phyloP scores from a whole-genome alignment of 2,329 filamentous ascomycete genomes.

The Aspergillus pseudotamarii region DNA sequence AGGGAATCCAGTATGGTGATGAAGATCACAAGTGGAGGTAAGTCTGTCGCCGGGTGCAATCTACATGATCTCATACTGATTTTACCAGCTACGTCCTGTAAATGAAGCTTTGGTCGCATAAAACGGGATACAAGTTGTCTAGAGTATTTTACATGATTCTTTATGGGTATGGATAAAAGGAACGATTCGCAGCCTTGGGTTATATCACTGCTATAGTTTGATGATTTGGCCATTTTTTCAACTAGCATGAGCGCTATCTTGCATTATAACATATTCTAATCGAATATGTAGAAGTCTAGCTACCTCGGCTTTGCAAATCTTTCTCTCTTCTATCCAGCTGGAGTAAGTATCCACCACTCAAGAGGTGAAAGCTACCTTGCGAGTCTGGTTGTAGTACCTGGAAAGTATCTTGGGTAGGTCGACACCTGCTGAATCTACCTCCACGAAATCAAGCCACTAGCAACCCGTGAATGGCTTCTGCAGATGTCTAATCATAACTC shows the following conservation, averaged over 20 bases:
- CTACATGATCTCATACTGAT: constrained; percentile 13
- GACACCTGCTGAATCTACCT: not conserved
- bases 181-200: not conserved
- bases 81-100: constrained; percentile 28
- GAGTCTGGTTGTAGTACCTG: not conserved
- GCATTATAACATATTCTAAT: not conserved
- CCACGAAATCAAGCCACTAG: not conserved
- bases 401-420: not conserved
- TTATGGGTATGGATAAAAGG: not conserved
- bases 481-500: not conserved
- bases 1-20: constrained; percentile 92
- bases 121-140: not conserved
- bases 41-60: constrained; percentile 24
- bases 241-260: not conserved
- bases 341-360: not conserved
- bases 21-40: constrained; percentile 91
- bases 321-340: not conserved
- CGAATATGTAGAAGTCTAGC: not conserved
- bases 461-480: not conserved
- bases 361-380: not conserved
- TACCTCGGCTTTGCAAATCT: not conserved
- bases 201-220: not conserved
- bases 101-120: not conserved
- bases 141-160: not conserved
- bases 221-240: not conserved